A percentile compares a stretch with the other conserved stretches of the same genome.
These are phyloP conservation scores for Brassica hybrid DNA, from an alignment of 441 rosid species.

Conservation along the genomic window DNA sequence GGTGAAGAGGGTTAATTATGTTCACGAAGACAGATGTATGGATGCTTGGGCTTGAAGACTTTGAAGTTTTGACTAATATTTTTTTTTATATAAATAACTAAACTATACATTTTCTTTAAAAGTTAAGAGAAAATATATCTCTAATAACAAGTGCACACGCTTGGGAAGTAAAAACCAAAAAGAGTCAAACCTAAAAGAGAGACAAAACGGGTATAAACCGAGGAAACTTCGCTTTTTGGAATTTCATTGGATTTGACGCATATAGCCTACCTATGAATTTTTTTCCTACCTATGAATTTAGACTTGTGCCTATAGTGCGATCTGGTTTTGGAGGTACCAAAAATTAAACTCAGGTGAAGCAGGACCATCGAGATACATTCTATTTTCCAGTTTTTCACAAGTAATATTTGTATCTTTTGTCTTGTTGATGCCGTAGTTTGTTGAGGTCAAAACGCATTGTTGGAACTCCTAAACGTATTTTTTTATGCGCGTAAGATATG, in stretches of 20 bases:
- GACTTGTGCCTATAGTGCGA: conserved; percentile 60
- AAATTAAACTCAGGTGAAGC: conserved; percentile 37
- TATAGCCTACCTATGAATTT: conserved; percentile 51
- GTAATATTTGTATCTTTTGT: neutral
- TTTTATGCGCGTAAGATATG: neutral
- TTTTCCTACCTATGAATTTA: conserved; percentile 56
- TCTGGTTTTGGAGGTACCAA: conserved; percentile 40
- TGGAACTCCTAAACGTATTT: neutral
- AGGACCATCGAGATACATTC: conserved; percentile 38
- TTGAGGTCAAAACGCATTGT: neutral
- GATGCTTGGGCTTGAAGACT: conserved; percentile 67
- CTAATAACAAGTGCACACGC: conserved; percentile 60
- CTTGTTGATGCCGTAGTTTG: conserved; percentile 9
- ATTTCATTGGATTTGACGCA: conserved; percentile 64
- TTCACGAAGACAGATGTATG: conserved; percentile 66
- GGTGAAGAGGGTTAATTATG: conserved; percentile 13
- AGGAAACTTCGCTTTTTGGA: conserved; percentile 64
- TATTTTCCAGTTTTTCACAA: conserved; percentile 28
- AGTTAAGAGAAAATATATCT: conserved; percentile 3
- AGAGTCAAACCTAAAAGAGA: conserved; percentile 52
- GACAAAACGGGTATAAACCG: conserved; percentile 73
- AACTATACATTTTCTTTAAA: neutral
- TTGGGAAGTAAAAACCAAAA: conserved; percentile 61
- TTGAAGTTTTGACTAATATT: conserved; percentile 48
- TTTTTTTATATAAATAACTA: conserved; percentile 10